Evolutionary conservation across 2,329 filamentous ascomycete genomes (phyloP), one percentile per base, ranked within the genome.

Genomic region (Fusarium transvaalense): DNA sequence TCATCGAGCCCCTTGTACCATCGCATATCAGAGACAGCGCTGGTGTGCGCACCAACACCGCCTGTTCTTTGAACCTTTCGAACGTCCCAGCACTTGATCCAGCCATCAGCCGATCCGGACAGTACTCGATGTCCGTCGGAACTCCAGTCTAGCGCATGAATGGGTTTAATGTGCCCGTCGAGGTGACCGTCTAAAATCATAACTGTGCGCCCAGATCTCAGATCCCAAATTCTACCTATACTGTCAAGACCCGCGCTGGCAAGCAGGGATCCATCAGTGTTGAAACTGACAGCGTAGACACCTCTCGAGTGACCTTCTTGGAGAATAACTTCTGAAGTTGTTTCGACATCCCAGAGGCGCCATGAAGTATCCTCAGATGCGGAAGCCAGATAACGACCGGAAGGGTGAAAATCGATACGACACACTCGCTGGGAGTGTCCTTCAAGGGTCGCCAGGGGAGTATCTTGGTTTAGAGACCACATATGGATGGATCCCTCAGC

Each of bases 21-120:
- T 66, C 94, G 86, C 67, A 99, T 82, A 78, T 99, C 96, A 2
- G 94, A 96, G 10, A 99, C 94, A 34, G 96, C 92, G 68, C 93
- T 95, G 50, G 89, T 91, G 78, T 99, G 96, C 9, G 96, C 95
- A 48, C 95, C 96, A 46, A 99, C 91, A 19, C 92, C 92, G 14
- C 93, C 95, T 0, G 88, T 91, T 67, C 90, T 90, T 72, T 92
- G 88, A 48, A 98, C 94, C 74, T 96, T 95, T 45, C 96, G 89
- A 53, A 99, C 86, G 76, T 99, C 96, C 96, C 96, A 99, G 80
- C 95, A 97, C 79, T 97, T 98, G 75, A 97, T 90, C 88, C 96
- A 98, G 19, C 95, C 95, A 76, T 99, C 96, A 3, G 91, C 93
- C 15, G 94, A 97, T 2, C 94, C 94, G 0, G 94, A 94, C n/a